A percentile compares a stretch with the other conserved stretches of the same genome.
These are phyloP conservation scores for Adansonia rubrostipa DNA, from an alignment of 441 rosid genomes.

Conservation along the genomic window DNA sequence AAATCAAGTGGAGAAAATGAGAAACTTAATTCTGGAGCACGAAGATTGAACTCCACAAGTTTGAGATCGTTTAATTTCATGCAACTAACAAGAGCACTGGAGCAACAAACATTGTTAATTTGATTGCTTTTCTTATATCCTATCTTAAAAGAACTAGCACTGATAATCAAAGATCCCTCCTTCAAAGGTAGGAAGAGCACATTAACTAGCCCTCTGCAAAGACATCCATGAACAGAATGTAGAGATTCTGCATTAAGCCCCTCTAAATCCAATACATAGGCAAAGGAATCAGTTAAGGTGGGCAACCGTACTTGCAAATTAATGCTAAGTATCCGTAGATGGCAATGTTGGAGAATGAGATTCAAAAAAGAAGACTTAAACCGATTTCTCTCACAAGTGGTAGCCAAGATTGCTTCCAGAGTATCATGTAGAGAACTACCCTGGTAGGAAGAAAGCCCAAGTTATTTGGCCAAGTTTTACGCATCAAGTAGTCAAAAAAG, in stretches of 20 bases:
- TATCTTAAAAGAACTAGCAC: conserved; percentile 54
- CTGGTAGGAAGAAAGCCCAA: conserved; percentile 41
- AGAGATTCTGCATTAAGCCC: conserved; percentile 66
- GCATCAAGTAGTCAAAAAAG: conserved; percentile 2
- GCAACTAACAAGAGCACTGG: conserved; percentile 42
- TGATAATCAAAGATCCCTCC: conserved; percentile 53
- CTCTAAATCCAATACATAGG: conserved; percentile 52
- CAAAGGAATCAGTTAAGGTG: conserved; percentile 44
- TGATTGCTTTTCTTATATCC: conserved; percentile 62
- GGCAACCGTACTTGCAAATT: conserved; percentile 61
- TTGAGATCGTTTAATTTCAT: conserved; percentile 58
- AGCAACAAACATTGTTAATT: conserved; percentile 37
- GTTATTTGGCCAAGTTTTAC: conserved; percentile 3
- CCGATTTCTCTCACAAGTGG: conserved; percentile 44
- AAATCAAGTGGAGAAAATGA: conserved; percentile 63
- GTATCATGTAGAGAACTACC: conserved; percentile 73
- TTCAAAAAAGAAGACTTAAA: conserved; percentile 59
- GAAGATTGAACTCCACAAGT: conserved; percentile 51
- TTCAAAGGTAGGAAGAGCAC: conserved; percentile 56
- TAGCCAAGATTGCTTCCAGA: conserved; percentile 55
- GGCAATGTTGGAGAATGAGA: conserved; percentile 67
- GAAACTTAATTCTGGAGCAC: conserved; percentile 56
- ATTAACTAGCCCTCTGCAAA: conserved; percentile 58
- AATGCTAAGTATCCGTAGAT: conserved; percentile 47
- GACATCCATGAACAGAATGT: conserved; percentile 51